Evolutionary conservation across 768 basidiomycete genomes (phyloP), one percentile per base, ranked within the genome.

Genomic region (Boletellus sp.): DNA sequence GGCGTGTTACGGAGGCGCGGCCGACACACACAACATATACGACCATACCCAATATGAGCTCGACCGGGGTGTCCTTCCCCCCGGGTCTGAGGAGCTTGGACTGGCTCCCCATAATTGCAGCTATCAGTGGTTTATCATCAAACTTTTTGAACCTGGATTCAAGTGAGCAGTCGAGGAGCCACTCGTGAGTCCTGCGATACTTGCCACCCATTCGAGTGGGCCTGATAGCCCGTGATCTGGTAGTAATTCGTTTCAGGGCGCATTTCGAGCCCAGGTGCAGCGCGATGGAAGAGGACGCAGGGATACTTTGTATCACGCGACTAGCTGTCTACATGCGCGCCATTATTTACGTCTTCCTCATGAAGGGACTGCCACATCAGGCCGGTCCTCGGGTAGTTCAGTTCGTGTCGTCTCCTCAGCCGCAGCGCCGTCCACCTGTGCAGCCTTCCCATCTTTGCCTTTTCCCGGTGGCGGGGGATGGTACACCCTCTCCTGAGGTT

Each of bases 391-490:
- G 24, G 33, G 28, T 24, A 23, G 26, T 36, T 38, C 51, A 12
- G 48, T 22, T 35, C 28, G 24, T 23, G 32, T 23, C 24, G 28
- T 22, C 22, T 42, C 51, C 26, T 46, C 35, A 15, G 32, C 45
- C 5, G 33, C 49, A 31, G 33, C 15, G n/a, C 47, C 55, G 35
- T 54, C 57, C 15, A 44, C 57, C 15, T 41, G 46, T 10, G 37
- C 24, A 32, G 13, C 40, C 22, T 59, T 58, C 7, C 48, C 47
- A 42, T 81, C 82, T 67, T 77, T 87, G 36, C 85, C 88, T 56
- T 83, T 90, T 1, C 87, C 87, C 0, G 87, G 87, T 2, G 88
- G 89, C 8, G 87, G 89, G 4, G 89, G 89, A 60, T 86, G 85
- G 72, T 90, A 91, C 8, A 84, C 83, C 66, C 90, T 89, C 48